Percentiles rank a stretch among this genome's conserved stretches.
phyloP scores from a whole-genome alignment of 176 grass and related monocot genomes.

The Oryza glaberrima region DNA sequence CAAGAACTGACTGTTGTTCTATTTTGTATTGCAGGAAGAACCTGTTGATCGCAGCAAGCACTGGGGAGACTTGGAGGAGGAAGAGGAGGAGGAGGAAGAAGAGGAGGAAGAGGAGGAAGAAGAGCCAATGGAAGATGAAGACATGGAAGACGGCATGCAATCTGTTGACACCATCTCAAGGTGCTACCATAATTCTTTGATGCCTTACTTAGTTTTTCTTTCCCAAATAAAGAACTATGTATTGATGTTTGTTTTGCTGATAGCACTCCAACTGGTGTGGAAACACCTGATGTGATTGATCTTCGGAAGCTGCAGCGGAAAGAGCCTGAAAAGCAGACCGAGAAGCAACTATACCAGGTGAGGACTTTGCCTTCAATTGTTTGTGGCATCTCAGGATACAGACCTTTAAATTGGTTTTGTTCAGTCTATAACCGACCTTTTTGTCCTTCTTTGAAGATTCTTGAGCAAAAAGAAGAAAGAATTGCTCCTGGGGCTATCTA shows the following conservation, averaged over 20 bases:
- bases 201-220: background rate
- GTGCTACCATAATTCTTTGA: slow-evolving; percentile 27
- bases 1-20: slow-evolving; percentile 16
- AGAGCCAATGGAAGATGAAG: slow-evolving; percentile 42
- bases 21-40: slow-evolving; percentile 64
- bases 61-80: slow-evolving; percentile 92
- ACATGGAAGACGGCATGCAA: slow-evolving; percentile 83
- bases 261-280: slow-evolving; percentile 96
- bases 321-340: slow-evolving; percentile 81
- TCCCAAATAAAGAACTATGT: background rate
- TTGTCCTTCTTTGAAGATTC: slow-evolving; percentile 52
- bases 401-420: background rate
- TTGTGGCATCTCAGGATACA: slow-evolving; percentile 5
- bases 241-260: slow-evolving; percentile 11
- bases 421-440: background rate
- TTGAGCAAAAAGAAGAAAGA: slow-evolving; percentile 81
- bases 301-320: slow-evolving; percentile 93
- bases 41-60: slow-evolving; percentile 91
- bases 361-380: slow-evolving; percentile 10
- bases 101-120: slow-evolving; percentile 55
- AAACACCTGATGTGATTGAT: slow-evolving; percentile 97
- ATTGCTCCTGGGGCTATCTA: slow-evolving; percentile 69
- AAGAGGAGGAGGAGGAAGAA: slow-evolving; percentile 71
- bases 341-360: slow-evolving; percentile 87
- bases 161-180: slow-evolving; percentile 93